Conservation (phyloP, 306 rosid species). For the Medicago arabica region DNA sequence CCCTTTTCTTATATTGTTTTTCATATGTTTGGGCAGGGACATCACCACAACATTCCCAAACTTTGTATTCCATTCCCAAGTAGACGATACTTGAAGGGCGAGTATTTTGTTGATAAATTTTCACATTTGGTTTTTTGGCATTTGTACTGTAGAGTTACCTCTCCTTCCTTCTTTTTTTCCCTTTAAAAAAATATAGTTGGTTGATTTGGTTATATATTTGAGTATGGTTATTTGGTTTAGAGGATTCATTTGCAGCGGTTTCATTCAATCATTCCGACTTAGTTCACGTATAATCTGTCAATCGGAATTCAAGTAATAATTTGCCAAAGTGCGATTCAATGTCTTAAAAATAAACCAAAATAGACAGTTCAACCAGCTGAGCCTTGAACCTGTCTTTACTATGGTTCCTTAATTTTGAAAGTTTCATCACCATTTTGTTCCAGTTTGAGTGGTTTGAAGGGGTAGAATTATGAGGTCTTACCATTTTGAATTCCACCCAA, state of each 20-base stretch:
- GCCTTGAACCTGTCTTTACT: not conserved
- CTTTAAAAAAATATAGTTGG: slow-evolving; percentile 14
- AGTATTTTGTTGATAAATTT: not conserved
- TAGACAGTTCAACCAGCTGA: not conserved
- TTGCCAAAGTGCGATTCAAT: not conserved
- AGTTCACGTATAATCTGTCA: not conserved
- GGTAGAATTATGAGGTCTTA: not conserved
- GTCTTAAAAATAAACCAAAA: not conserved
- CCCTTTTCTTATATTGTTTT: slow-evolving; percentile 27
- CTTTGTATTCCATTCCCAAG: slow-evolving; percentile 95
- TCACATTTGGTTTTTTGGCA: slow-evolving; percentile 39
- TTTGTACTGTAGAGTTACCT: slow-evolving; percentile 32
- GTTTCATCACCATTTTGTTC: not conserved
- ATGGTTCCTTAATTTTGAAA: not conserved
- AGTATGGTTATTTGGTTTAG: slow-evolving; percentile 46
- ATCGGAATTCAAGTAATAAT: not conserved
- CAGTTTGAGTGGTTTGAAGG: not conserved
- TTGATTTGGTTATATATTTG: slow-evolving; percentile 38
- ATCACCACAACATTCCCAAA: slow-evolving; percentile 95
- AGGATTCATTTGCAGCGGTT: slow-evolving; percentile 25
- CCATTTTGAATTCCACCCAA: not conserved
- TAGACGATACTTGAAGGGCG: slow-evolving; percentile 71
- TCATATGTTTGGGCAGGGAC: slow-evolving; percentile 65
- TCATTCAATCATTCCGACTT: not conserved
- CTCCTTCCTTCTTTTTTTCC: not conserved